Conservation (phyloP, 2,329 filamentous ascomycete genomes). For the Knufia fluminis region DNA sequence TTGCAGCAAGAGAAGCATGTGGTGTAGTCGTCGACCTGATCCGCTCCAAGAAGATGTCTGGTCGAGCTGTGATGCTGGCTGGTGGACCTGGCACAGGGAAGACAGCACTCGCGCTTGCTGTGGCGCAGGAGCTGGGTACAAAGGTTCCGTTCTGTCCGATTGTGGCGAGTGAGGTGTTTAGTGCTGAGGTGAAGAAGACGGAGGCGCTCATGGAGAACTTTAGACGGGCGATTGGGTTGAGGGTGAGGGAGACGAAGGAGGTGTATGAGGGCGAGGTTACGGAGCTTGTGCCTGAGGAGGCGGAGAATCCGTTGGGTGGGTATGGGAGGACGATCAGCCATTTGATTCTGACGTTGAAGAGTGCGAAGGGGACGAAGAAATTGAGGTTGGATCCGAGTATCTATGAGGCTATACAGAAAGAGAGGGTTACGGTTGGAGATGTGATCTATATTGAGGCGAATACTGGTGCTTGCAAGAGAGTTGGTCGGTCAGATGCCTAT, state of each 20-base stretch:
- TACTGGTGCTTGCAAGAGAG: conserved; percentile 93
- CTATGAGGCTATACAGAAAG: conserved; percentile 98
- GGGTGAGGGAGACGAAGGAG: conserved; percentile 97
- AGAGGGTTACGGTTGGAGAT: conserved; percentile 89
- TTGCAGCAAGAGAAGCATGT: conserved; percentile 81
- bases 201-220: conserved; percentile 99
- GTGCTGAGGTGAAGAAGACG: conserved; percentile 97
- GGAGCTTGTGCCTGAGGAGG: conserved; percentile 93
- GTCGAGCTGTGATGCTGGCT: conserved; percentile 82
- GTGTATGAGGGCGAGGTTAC: conserved; percentile 98
- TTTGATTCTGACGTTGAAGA: conserved; percentile 87
- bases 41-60: conserved; percentile 93
- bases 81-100: conserved; percentile 95
- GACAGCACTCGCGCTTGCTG: conserved; percentile 87
- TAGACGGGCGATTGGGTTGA: conserved; percentile 87
- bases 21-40: conserved; percentile 95
- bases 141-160: conserved; percentile 99
- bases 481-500: conserved; percentile 91
- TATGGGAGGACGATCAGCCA: conserved; percentile 98
- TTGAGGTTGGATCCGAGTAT: conserved; percentile 93
- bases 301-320: conserved; percentile 91
- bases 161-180: conserved; percentile 96
- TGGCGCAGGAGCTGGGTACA: conserved; percentile 92
- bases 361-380: conserved; percentile 95
- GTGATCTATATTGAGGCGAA: conserved; percentile 99